Evolutionary conservation across 1,139 yeast species (phyloP).

Genomic region (Taphrina communis): DNA sequence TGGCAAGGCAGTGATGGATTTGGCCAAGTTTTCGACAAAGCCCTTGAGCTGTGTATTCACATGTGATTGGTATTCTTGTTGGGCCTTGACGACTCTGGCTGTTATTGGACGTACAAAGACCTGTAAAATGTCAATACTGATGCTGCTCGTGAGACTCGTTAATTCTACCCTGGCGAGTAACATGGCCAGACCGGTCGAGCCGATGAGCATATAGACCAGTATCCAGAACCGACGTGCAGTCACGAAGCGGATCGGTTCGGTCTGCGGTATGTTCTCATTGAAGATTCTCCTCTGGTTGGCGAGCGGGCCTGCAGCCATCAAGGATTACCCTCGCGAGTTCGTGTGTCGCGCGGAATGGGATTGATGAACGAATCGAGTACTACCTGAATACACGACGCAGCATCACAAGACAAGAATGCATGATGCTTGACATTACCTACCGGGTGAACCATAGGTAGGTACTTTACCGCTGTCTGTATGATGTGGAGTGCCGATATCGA

Average conservation of each 20-base stretch:
- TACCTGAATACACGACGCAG: too few relatives aligned
- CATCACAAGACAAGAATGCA: too few relatives aligned
- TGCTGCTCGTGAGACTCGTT: neutral
- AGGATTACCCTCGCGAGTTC: too few relatives aligned
- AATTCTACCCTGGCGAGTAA: constrained; percentile 14
- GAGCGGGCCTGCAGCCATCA: neutral
- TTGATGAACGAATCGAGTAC: too few relatives aligned
- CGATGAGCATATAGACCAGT: constrained; percentile 35
- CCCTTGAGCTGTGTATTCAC: constrained; percentile 9
- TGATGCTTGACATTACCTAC: too few relatives aligned
- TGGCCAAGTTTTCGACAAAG: constrained; percentile 17
- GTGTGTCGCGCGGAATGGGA: too few relatives aligned
- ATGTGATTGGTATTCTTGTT: constrained; percentile 19
- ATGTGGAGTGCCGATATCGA: constrained; percentile 12
- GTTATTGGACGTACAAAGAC: constrained; percentile 16
- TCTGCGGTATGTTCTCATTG: neutral
- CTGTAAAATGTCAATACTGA: neutral
- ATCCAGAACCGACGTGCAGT: constrained; percentile 41
- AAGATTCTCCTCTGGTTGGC: constrained; percentile 7
- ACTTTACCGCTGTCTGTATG: neutral
- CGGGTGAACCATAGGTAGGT: too few relatives aligned
- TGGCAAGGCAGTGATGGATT: constrained; percentile 27
- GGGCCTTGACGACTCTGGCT: constrained; percentile 18
- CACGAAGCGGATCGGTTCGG: constrained; percentile 28
- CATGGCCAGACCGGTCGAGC: constrained; percentile 22